Base-by-base conservation (phyloP, 2,329 filamentous ascomycete genomes). In the Aspergillus sojae region DNA sequence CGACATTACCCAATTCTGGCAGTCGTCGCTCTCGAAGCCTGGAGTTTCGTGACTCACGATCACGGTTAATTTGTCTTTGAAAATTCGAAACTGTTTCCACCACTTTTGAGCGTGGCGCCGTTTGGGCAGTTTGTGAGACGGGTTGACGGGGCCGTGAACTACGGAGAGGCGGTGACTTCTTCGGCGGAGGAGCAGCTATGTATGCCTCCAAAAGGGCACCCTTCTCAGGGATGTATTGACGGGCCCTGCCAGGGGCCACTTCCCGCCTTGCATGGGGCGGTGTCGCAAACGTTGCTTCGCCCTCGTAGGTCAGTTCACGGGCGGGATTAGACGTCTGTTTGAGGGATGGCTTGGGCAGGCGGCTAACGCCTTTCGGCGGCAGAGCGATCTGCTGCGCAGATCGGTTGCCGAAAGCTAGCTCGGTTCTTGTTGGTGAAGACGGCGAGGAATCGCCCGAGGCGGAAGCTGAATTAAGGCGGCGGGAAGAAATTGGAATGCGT, bases 61-160 rank as follows among this genome's bases (percentile, higher is more conserved):
- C 69, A 28, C 71, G 68, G 57, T 76, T 76, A 57, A 72, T 73
- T 55, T 75, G 73, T 62, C 65, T 78, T 72, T 78, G 81, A 57
- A 81, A 74, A 64, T 71, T 76, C 36, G 77, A 80, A 66, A 87
- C 82, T 55, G 84, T 83, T 63, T 91, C 89, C 5, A 85, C 82
- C 56, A 87, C 85, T 74, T 85, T 90, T 70, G 89, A 86, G 62
- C 89, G 86, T 41, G 90, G 91, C 60, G 89, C 87, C 36, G 89
- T 83, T n/a, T 90, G 91, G 2, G 86, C 86, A n/a, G 90, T 90
- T 60, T 87, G 83, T 11, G 91, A 92, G 26, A 96, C 89, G 10
- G 91, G 89, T 72, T 92, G 89, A 58, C 92, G 85, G n/a, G 92
- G 91, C 48, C 92, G 85, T 48, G 92, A 95, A 72, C 91, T 95